Evolutionary conservation across 306 rosid genomes (phyloP).

Genomic region (Lotus japonicus): DNA sequence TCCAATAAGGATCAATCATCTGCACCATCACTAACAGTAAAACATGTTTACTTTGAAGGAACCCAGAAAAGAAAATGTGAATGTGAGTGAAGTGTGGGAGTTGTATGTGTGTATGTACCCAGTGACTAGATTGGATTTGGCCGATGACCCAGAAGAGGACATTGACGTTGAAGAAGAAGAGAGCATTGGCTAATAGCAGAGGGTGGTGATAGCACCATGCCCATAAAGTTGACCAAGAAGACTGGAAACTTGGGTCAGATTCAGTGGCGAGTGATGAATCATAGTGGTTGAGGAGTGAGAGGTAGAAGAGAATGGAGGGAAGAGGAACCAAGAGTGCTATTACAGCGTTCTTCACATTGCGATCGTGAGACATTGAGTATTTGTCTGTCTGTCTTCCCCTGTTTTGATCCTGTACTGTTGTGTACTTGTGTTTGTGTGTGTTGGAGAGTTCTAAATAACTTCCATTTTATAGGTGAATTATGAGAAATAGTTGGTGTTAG

Average conservation of each 20-base stretch:
- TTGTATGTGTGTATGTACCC: constrained; percentile 50
- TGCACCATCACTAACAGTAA: constrained; percentile 21
- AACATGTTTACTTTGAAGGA: not conserved
- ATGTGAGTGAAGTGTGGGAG: not conserved
- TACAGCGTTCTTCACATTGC: constrained; percentile 52
- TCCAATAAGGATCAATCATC: constrained; percentile 94
- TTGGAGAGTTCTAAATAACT: not conserved
- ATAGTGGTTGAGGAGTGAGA: constrained; percentile 49
- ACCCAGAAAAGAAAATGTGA: not conserved
- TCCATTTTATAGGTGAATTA: constrained; percentile 7
- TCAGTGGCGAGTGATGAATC: not conserved
- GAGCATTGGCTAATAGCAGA: constrained; percentile 56
- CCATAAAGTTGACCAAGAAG: constrained; percentile 40
- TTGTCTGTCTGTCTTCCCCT: not conserved
- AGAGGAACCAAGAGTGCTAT: constrained; percentile 66
- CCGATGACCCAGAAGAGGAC: constrained; percentile 84
- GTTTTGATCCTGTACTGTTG: not conserved
- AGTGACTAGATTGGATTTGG: constrained; percentile 62
- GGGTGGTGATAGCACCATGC: constrained; percentile 83
- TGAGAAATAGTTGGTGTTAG: no score
- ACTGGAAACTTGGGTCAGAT: not conserved
- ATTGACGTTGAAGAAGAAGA: constrained; percentile 86
- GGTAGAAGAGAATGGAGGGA: constrained; percentile 73
- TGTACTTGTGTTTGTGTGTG: not conserved
- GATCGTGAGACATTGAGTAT: constrained; percentile 12